phyloP scores from a whole-genome alignment of 306 rosid genomes.

The Elaeagnus macrophylla region DNA sequence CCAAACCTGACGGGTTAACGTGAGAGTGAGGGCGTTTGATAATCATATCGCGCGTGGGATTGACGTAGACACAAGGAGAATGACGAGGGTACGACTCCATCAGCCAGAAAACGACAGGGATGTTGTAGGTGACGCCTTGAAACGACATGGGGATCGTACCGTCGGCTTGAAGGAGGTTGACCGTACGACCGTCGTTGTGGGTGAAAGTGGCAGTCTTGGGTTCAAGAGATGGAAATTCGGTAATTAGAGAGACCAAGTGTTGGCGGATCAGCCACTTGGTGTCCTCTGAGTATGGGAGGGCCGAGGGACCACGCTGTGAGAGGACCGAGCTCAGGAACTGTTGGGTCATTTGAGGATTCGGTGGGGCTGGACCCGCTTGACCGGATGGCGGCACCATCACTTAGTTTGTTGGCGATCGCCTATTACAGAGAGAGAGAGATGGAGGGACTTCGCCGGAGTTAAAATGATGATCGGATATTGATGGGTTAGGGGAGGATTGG shows the following conservation, averaged over 20 bases:
- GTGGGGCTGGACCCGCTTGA: slow-evolving; percentile 26
- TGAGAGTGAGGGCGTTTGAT: slow-evolving; percentile 78
- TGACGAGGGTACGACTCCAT: slow-evolving; percentile 89
- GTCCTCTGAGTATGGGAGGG: slow-evolving; percentile 78
- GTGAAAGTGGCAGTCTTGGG: slow-evolving; percentile 83
- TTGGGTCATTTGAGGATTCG: slow-evolving; percentile 36
- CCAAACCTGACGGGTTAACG: slow-evolving; percentile 77
- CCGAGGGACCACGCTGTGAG: slow-evolving; percentile 89
- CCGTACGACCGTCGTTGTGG: slow-evolving; percentile 92
- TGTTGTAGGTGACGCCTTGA: slow-evolving; percentile 73
- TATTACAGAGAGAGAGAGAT: no score
- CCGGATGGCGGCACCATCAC: slow-evolving; percentile 42
- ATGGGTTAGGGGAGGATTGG: no score
- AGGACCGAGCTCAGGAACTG: slow-evolving; percentile 88
- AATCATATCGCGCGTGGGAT: slow-evolving; percentile 91
- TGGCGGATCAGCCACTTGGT: slow-evolving; percentile 90
- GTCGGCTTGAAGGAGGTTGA: slow-evolving; percentile 81
- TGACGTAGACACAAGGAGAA: slow-evolving; percentile 77
- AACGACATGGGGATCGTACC: slow-evolving; percentile 79
- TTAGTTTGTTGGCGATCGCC: background rate
- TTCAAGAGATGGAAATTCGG: slow-evolving; percentile 54
- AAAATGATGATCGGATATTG: no score
- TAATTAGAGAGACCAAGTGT: slow-evolving; percentile 54
- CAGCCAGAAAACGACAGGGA: slow-evolving; percentile 87
- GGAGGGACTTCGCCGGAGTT: no score